phyloP scores from a whole-genome alignment of 2,329 filamentous ascomycete species.

The Colletotrichum sp. region DNA sequence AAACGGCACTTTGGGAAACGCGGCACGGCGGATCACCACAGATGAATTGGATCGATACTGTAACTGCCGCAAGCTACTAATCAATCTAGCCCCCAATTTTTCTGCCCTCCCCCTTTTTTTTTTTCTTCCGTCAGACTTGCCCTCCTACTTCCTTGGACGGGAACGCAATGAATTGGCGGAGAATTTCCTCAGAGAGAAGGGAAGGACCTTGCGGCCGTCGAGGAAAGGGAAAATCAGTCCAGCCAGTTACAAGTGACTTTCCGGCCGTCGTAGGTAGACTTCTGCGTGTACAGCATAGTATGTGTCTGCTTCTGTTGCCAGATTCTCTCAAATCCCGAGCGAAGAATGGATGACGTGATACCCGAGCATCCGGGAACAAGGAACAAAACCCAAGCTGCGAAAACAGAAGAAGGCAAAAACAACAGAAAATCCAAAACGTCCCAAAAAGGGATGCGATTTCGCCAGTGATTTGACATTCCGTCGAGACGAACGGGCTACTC shows the following conservation, averaged over 20 bases:
- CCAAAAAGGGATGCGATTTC: neutral
- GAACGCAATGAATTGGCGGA: neutral
- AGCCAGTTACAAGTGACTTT: neutral
- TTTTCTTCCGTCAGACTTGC: neutral
- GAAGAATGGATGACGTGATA: constrained; percentile 7
- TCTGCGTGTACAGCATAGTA: neutral
- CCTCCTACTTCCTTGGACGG: neutral
- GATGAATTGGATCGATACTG: neutral
- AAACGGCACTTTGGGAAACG: neutral
- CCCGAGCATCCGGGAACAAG: constrained; percentile 12
- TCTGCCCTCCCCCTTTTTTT: neutral
- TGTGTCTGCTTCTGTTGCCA: neutral
- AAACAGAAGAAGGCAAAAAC: neutral
- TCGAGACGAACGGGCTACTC: constrained; percentile 18
- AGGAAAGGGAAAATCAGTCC: neutral
- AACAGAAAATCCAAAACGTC: neutral
- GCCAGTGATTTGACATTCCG: constrained; percentile 2
- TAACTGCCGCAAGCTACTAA: neutral
- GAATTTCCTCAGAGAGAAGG: neutral
- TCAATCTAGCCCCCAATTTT: neutral
- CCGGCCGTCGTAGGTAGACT: neutral
- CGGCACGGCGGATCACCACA: neutral
- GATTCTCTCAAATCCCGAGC: neutral
- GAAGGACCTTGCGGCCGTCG: neutral
- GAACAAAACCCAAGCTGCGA: neutral